Percentiles rank a stretch among this genome's conserved stretches.
Conservation (phyloP, 1,284 basidiomycete genomes). For the Moesziomyces sp. region DNA sequence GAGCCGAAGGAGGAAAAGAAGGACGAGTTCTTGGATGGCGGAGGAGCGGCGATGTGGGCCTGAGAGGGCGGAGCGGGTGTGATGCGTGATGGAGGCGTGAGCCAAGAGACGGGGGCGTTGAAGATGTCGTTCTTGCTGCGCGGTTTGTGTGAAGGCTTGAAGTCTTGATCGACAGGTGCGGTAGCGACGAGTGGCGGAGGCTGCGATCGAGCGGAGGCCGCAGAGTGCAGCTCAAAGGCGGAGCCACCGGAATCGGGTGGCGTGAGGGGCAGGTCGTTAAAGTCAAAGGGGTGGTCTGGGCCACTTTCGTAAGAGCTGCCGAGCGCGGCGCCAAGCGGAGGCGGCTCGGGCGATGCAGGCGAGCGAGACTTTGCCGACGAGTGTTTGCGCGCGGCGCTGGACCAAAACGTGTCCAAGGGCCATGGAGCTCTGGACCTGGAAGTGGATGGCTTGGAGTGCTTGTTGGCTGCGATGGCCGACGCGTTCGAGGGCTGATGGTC, state of each 20-base stretch:
- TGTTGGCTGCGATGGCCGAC: constrained; percentile 11
- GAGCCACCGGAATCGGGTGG: constrained; percentile 37
- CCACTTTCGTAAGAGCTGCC: constrained; percentile 22
- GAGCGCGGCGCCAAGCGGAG: background rate
- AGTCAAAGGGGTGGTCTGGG: constrained; percentile 18
- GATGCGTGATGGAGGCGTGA: constrained; percentile 44
- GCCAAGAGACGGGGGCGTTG: constrained; percentile 31
- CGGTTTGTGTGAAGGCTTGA: constrained; percentile 6
- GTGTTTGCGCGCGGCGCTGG: constrained; percentile 15
- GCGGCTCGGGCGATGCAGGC: constrained; percentile 3
- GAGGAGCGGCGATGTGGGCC: background rate
- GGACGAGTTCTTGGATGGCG: constrained; percentile 36
- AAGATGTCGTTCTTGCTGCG: constrained; percentile 59
- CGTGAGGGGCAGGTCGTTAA: constrained; percentile 30
- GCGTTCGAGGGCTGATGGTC: constrained; percentile 5
- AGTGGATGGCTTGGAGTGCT: constrained; percentile 12
- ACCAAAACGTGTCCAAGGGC: constrained; percentile 45
- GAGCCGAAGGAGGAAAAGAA: constrained; percentile 37
- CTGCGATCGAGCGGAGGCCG: constrained; percentile 3
- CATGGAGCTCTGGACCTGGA: constrained; percentile 27
- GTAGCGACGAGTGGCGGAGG: background rate
- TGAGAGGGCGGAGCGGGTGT: background rate
- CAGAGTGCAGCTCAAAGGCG: constrained; percentile 20
- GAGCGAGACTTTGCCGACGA: constrained; percentile 18
- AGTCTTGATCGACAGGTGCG: constrained; percentile 1